Conservation (phyloP, 2,329 filamentous ascomycete genomes). For the Sarocladium strictum region DNA sequence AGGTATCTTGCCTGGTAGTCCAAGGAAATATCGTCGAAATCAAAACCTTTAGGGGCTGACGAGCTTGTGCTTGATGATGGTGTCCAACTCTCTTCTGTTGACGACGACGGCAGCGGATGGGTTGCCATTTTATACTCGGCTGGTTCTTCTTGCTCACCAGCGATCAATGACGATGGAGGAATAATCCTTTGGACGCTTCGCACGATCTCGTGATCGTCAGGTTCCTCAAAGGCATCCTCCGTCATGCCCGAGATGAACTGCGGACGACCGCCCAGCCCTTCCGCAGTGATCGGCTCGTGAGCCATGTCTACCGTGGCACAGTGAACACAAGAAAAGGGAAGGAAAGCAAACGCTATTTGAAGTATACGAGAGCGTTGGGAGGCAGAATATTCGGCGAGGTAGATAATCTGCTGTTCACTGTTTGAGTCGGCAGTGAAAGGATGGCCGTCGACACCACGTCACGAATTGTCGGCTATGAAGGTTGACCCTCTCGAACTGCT, state of each 20-base stretch:
- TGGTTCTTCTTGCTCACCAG: not conserved
- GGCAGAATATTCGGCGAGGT: too few species aligned
- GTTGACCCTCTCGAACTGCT: not conserved
- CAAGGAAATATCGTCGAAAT: not conserved
- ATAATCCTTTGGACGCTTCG: not conserved
- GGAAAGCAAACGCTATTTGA: not conserved
- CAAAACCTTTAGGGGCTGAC: not conserved
- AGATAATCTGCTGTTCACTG: not conserved
- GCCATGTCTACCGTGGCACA: not conserved
- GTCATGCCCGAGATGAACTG: not conserved
- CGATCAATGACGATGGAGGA: not conserved
- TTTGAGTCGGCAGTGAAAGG: not conserved
- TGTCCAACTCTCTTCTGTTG: not conserved
- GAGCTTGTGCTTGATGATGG: not conserved
- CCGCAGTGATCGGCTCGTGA: not conserved
- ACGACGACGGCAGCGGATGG: not conserved
- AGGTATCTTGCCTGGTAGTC: conserved; percentile 1
- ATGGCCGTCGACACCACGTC: not conserved
- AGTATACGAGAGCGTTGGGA: too few species aligned
- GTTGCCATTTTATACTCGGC: not conserved
- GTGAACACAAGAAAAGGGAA: not conserved
- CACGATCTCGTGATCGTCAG: not conserved
- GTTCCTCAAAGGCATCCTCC: not conserved
- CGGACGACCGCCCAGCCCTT: not conserved
- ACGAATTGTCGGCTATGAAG: not conserved